Evolutionary conservation across 1,284 basidiomycete species (phyloP).

Genomic region (Hypsizygus ulmarius): DNA sequence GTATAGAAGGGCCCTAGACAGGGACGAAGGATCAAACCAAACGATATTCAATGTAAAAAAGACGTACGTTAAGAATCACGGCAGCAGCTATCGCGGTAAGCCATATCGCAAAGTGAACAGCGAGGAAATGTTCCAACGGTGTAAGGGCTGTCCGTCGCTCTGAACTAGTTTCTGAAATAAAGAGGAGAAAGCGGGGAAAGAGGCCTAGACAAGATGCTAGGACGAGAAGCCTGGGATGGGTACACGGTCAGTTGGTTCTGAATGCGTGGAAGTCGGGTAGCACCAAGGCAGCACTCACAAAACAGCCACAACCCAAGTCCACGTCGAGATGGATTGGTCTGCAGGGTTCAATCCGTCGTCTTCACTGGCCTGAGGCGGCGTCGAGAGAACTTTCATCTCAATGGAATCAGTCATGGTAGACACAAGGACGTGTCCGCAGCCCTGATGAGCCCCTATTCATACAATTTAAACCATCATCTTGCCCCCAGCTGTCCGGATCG

Average conservation of each 20-base stretch:
- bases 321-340: constrained; percentile 32
- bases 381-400: constrained; percentile 32
- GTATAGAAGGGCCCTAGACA: constrained; percentile 42
- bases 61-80: constrained; percentile 56
- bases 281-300: constrained; percentile 37
- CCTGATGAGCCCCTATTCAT: neutral
- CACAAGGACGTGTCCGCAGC: neutral
- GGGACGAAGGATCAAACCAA: constrained; percentile 5
- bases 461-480: too few relatives aligned
- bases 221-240: constrained; percentile 35
- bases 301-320: constrained; percentile 46
- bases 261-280: constrained; percentile 11
- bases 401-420: constrained; percentile 21
- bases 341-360: constrained; percentile 8
- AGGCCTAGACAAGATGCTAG: constrained; percentile 45
- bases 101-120: constrained; percentile 59
- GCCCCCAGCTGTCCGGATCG: neutral
- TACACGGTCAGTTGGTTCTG: neutral
- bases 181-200: constrained; percentile 62
- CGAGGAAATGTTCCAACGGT: constrained; percentile 63
- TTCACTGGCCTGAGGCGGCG: neutral
- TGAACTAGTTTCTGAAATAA: constrained; percentile 47
- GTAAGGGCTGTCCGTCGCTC: constrained; percentile 50
- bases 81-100: constrained; percentile 52
- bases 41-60: constrained; percentile 8